These are phyloP conservation scores for Hansenula sp. DNA, from an alignment of 1,139 yeast species.

Conservation along the genomic window DNA sequence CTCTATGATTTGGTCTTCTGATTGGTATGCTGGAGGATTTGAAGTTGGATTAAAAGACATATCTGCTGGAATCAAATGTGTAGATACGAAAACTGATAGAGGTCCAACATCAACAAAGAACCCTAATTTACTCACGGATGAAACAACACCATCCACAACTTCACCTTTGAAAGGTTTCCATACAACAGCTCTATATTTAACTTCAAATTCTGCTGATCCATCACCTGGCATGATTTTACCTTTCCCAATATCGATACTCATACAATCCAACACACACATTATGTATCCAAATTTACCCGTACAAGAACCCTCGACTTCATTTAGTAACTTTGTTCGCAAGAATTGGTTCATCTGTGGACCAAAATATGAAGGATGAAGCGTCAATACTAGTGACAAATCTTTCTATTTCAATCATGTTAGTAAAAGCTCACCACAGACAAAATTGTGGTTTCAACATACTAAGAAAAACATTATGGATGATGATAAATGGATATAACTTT, in stretches of 20 bases:
- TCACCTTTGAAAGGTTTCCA: constrained; percentile 99
- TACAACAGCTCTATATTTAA: constrained; percentile 92
- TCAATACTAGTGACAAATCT: constrained; percentile 85
- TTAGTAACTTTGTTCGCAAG: constrained; percentile 79
- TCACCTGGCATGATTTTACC: constrained; percentile 87
- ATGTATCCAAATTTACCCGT: constrained; percentile 98
- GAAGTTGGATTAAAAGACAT: constrained; percentile 94
- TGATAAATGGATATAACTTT: too few species aligned
- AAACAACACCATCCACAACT: constrained; percentile 94
- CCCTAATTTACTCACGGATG: constrained; percentile 94
- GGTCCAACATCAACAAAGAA: constrained; percentile 99
- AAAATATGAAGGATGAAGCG: constrained; percentile 94
- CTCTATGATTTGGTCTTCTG: constrained; percentile 92
- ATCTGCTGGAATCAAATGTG: constrained; percentile 91
- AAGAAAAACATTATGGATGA: background rate
- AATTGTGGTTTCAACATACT: background rate
- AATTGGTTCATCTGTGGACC: constrained; percentile 98
- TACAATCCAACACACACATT: constrained; percentile 91
- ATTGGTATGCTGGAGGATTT: constrained; percentile 96
- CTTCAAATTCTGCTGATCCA: constrained; percentile 96
- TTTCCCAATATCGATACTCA: constrained; percentile 91
- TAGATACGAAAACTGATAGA: constrained; percentile 87
- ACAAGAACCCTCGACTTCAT: constrained; percentile 98
- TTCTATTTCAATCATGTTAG: constrained; percentile 43
- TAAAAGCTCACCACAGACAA: background rate